A percentile compares a stretch with the other conserved stretches of the same genome.
These are phyloP conservation scores for Chenopodium quinoa DNA, from an alignment of 148 eudicot genomes.

Conservation along the genomic window DNA sequence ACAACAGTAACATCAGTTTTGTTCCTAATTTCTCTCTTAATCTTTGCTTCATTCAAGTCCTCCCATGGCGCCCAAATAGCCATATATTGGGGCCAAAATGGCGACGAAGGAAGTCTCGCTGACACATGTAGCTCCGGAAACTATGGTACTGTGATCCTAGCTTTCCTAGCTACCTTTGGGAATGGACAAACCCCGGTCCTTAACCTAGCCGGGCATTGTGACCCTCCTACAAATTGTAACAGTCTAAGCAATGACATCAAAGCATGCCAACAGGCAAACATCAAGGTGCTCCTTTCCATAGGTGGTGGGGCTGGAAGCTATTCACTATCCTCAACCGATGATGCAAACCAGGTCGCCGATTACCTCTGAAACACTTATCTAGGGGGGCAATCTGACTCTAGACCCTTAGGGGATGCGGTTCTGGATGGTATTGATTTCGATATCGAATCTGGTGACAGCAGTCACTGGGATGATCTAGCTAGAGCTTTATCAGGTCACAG, in stretches of 20 bases:
- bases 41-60: conserved; percentile 8
- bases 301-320: conserved; percentile 32
- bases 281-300: conserved; percentile 30
- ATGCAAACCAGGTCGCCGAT: conserved; percentile 24
- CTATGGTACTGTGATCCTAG: conserved; percentile 24
- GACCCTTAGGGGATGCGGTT: conserved; percentile 37
- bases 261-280: conserved; percentile 22
- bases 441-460: conserved; percentile 21
- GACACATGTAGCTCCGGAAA: conserved; percentile 25
- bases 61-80: conserved; percentile 13
- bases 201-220: conserved; percentile 35
- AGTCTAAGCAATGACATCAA: conserved; percentile 20
- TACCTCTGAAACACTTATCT: conserved; percentile 38
- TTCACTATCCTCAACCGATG: conserved; percentile 28
- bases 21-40: neutral
- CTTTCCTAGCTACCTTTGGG: conserved; percentile 24
- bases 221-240: conserved; percentile 24
- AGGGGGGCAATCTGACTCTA: conserved; percentile 23
- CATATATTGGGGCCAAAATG: conserved; percentile 30
- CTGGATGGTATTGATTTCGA: conserved; percentile 44
- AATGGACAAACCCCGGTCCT: conserved; percentile 13
- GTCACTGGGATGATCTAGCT: conserved; percentile 36
- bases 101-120: conserved; percentile 21
- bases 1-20: neutral
- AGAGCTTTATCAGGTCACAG: conserved; percentile 19